phyloP scores from a whole-genome alignment of 108 stramenopile species.

The Nitzschia putrida region DNA sequence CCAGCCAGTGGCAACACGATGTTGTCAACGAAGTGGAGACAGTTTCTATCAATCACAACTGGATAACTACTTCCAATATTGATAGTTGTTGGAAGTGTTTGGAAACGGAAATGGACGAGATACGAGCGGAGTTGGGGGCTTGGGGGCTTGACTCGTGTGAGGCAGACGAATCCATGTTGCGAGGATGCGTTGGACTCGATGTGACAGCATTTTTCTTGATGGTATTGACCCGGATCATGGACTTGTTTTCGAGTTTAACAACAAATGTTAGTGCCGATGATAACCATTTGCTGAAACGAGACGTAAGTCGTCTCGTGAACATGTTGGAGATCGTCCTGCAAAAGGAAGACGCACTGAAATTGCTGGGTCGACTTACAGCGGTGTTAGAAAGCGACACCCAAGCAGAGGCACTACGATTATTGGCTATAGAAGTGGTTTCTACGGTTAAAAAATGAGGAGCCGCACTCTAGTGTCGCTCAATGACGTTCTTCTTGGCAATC shows the following conservation, averaged over 20 bases:
- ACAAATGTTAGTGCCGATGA: not conserved
- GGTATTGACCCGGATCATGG: conserved; percentile 33
- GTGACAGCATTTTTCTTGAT: conserved; percentile 54
- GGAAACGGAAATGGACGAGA: conserved; percentile 49
- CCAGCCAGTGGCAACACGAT: conserved; percentile 77
- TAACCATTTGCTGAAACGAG: not conserved
- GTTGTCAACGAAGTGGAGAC: conserved; percentile 81
- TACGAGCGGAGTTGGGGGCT: conserved; percentile 56
- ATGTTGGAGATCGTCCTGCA: conserved; percentile 15
- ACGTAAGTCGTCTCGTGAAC: not conserved
- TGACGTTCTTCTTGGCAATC: conserved; percentile 23
- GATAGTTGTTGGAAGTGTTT: conserved; percentile 59
- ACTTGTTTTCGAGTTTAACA: conserved; percentile 7
- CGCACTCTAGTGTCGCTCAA: not conserved
- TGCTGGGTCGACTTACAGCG: conserved; percentile 12
- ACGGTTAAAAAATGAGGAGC: not conserved
- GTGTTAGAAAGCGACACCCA: conserved; percentile 1
- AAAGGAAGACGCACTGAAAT: conserved; percentile 3
- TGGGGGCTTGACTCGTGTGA: conserved; percentile 43
- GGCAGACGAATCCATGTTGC: conserved; percentile 73
- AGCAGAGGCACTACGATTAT: conserved; percentile 2
- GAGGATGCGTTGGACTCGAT: conserved; percentile 80
- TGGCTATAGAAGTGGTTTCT: not conserved
- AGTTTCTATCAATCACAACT: conserved; percentile 88
- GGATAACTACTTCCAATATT: conserved; percentile 69